Percentiles rank a stretch among this genome's conserved stretches.
Conservation (phyloP, 2,329 filamentous ascomycete genomes). For the Trichocomaceae sp. region DNA sequence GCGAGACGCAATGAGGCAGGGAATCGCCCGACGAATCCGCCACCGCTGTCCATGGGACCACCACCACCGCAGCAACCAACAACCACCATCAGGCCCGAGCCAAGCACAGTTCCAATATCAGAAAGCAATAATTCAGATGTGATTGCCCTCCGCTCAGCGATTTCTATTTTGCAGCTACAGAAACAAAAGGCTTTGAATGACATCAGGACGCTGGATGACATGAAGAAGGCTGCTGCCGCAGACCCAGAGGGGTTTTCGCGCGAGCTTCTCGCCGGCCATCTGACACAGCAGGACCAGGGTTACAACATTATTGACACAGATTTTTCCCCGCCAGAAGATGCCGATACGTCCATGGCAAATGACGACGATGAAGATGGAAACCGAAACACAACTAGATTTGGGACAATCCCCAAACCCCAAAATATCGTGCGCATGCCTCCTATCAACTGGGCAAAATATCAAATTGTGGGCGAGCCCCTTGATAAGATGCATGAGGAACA, state of each 20-base stretch:
- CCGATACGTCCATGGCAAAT: constrained; percentile 11
- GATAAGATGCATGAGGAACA: constrained; percentile 83
- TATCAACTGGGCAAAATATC: constrained; percentile 93
- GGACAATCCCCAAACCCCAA: constrained; percentile 66
- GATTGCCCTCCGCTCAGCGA: constrained; percentile 76
- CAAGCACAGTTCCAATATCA: constrained; percentile 39
- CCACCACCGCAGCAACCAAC: not conserved
- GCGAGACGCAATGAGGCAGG: not conserved
- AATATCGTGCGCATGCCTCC: constrained; percentile 78
- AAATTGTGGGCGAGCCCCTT: constrained; percentile 75
- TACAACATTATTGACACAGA: constrained; percentile 29
- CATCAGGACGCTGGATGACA: constrained; percentile 60
- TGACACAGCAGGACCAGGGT: constrained; percentile 37
- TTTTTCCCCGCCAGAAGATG: constrained; percentile 26
- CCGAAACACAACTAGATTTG: constrained; percentile 42
- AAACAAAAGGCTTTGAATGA: constrained; percentile 69
- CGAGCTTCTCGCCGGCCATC: constrained; percentile 59
- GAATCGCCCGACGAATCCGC: not conserved
- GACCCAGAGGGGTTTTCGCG: constrained; percentile 66
- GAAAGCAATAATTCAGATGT: constrained; percentile 68
- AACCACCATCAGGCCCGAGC: constrained; percentile 23
- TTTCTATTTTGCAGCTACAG: constrained; percentile 82
- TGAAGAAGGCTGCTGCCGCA: constrained; percentile 63
- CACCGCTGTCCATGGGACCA: not conserved
- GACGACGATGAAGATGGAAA: not conserved